phyloP scores from a whole-genome alignment of 2,329 filamentous ascomycete genomes.

The Colletotrichum echinochloae region DNA sequence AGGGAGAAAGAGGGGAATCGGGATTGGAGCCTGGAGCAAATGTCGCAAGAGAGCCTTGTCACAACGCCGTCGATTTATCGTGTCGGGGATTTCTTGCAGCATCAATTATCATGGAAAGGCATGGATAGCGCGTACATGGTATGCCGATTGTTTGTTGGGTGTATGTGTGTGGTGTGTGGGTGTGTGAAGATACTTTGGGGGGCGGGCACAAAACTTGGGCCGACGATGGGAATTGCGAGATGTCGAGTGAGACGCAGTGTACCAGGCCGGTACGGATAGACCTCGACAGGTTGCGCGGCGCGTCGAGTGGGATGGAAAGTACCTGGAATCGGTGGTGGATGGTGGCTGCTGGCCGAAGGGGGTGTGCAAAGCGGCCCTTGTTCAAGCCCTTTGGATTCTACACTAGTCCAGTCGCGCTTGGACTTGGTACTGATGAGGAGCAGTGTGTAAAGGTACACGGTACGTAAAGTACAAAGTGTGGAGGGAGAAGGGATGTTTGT shows the following conservation, averaged over 20 bases:
- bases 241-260: conserved; percentile 26
- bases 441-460: neutral
- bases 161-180: neutral
- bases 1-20: neutral
- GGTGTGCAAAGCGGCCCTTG: conserved; percentile 14
- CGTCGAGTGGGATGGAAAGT: conserved; percentile 2
- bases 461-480: conserved; percentile 6
- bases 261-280: conserved; percentile 9
- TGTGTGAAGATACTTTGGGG: conserved; percentile 14
- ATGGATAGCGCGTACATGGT: neutral
- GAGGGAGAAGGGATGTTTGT: conserved; percentile 29
- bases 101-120: conserved; percentile 18
- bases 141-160: neutral
- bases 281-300: conserved; percentile 4
- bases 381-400: conserved; percentile 31
- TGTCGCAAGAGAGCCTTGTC: conserved; percentile 23
- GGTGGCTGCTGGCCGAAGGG: neutral
- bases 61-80: conserved; percentile 23
- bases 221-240: conserved; percentile 9
- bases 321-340: conserved; percentile 1
- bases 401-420: conserved; percentile 36
- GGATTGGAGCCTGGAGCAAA: neutral
- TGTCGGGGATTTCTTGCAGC: conserved; percentile 4
- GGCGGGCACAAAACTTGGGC: neutral
- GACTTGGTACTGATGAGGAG: conserved; percentile 18